A percentile compares a stretch with the other conserved stretches of the same genome.
phyloP scores from a whole-genome alignment of 2,329 filamentous ascomycete species.

The Dactylellina cionopaga region DNA sequence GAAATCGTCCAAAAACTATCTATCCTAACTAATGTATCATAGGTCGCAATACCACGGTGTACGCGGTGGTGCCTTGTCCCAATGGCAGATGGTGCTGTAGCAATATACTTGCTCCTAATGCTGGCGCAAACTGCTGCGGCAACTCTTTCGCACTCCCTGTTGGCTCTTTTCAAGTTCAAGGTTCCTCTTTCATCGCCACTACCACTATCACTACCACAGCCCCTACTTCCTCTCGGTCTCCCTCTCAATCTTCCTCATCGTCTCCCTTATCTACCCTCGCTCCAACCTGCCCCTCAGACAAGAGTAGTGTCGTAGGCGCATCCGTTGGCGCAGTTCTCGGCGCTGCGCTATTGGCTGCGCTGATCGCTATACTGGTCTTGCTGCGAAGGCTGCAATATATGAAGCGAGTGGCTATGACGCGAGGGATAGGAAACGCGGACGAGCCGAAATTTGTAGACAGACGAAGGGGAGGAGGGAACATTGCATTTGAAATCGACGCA shows the following conservation, averaged over 20 bases:
- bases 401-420: neutral
- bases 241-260: neutral
- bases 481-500: neutral
- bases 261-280: neutral
- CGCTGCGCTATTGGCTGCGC: neutral
- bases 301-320: neutral
- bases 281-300: neutral
- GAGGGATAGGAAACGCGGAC: neutral
- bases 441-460: neutral
- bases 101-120: neutral
- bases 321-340: conserved; percentile 6
- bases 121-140: neutral
- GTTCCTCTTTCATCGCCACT: neutral
- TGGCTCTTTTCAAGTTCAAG: neutral
- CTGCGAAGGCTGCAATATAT: neutral
- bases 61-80: neutral
- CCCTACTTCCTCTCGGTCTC: neutral
- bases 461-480: no score
- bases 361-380: neutral
- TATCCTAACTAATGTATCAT: neutral
- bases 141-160: neutral
- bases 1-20: no score
- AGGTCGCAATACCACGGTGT: neutral
- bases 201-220: neutral
- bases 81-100: neutral